Conservation (phyloP, 169 alveolate species). For the Eimeria falciformis region DNA sequence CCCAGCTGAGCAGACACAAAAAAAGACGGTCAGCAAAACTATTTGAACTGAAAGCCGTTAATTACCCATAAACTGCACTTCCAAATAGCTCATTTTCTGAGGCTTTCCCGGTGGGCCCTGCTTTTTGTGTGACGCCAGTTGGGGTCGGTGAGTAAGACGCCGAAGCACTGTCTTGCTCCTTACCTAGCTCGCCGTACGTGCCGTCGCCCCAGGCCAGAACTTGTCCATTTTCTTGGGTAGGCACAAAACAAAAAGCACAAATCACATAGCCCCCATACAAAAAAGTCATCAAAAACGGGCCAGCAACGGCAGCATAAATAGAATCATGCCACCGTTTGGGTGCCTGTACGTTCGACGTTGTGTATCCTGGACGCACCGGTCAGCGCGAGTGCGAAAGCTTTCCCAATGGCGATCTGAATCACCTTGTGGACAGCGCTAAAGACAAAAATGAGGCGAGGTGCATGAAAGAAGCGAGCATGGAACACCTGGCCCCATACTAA, state of each 20-base stretch:
- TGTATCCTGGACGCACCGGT: constrained; percentile 42
- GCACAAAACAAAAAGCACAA: background rate
- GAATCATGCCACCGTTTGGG: too few species aligned
- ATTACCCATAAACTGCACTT: background rate
- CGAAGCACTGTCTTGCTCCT: too few species aligned
- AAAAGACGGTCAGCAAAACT: background rate
- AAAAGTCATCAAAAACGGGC: background rate
- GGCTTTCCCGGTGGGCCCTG: too few species aligned
- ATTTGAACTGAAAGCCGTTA: background rate
- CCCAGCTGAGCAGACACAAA: background rate
- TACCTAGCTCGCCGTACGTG: constrained; percentile 66
- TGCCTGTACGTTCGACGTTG: too few species aligned
- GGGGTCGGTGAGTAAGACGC: too few species aligned
- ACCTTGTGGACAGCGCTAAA: background rate
- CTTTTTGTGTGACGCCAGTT: too few species aligned
- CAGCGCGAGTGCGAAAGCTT: constrained; percentile 35
- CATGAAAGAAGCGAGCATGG: background rate
- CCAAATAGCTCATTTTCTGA: too few species aligned
- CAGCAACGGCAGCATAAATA: too few species aligned
- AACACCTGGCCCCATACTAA: constrained; percentile 52
- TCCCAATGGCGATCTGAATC: constrained; percentile 52
- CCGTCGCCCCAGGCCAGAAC: constrained; percentile 73
- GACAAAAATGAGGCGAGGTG: constrained; percentile 8
- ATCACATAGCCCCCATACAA: background rate
- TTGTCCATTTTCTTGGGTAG: constrained; percentile 36